Base-by-base conservation (phyloP, 257 asterid genomes). In the Asclepias syriaca region DNA sequence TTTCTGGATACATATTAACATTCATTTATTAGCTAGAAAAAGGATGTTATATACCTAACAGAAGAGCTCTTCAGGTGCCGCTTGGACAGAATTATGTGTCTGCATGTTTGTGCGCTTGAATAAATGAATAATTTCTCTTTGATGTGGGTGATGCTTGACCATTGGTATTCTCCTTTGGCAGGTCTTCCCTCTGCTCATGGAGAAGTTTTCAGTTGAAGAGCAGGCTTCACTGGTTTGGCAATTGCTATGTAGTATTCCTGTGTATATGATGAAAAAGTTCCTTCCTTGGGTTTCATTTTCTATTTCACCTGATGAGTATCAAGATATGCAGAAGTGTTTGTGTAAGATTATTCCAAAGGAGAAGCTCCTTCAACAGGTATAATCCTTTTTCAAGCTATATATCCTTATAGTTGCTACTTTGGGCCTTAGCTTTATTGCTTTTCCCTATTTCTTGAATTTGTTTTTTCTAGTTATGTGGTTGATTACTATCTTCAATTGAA, bases 171-270 rank as follows among this genome's bases (percentile, higher is more conserved):
- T 68, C n/a, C 70, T 15, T 10, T 71, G 65, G 21, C 87, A 84
- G 87, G 87, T 84, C 24, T 81, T 81, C 66, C 87, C 87, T 57
- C 73, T 84, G 72, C 87, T 84, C 53, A 84, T 65, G 10, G 87
- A 84, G 58, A 84, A 81, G 64, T 84, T 84, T 73, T 78, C 85
- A 43, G 70, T 29, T 65, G 77, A 81, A 74, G 87, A 84, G 73
- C 87, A 84, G 82, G 87, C 85, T 67, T 81, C 87, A 37, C 74
- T 84, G 58, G 81, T 84, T 56, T 84, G 87, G 87, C 85, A 84
- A 76, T 84, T 84, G 68, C 68, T 84, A 15, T 84, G 87, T 66
- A 84, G 87, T 81, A 81, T 84, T 66, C 87, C 87, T 43, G 87
- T 84, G 63, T 71, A 78, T 75, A 84, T 74, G 83, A 67, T 84